A percentile compares a stretch with the other conserved stretches of the same genome.
These are phyloP conservation scores for Cryptococcus depauperatus DNA, from an alignment of 1,284 basidiomycete genomes.

Conservation along the genomic window DNA sequence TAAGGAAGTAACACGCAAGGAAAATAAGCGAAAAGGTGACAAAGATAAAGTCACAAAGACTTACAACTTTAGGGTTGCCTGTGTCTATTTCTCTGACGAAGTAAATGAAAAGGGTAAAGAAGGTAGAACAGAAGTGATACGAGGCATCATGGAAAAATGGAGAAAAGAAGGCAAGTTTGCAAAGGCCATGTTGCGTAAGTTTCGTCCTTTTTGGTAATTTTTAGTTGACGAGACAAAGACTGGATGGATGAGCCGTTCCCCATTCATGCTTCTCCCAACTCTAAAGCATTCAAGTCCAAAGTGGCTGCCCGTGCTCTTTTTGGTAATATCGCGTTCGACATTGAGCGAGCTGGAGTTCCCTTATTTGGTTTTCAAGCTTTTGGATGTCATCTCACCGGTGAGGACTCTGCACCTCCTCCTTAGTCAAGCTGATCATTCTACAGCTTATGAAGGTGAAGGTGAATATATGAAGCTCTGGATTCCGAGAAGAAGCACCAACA, in stretches of 20 bases:
- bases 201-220: not conserved
- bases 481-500: conserved; percentile 62
- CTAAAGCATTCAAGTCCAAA: conserved; percentile 40
- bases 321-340: conserved; percentile 65
- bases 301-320: conserved; percentile 10
- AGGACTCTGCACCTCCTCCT: not conserved
- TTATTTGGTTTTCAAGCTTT: conserved; percentile 83
- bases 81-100: conserved; percentile 6
- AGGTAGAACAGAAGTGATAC: conserved; percentile 17
- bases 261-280: conserved; percentile 59
- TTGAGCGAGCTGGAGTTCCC: conserved; percentile 62
- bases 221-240: conserved; percentile 44
- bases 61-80: conserved; percentile 31
- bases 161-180: conserved; percentile 32
- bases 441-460: conserved; percentile 29
- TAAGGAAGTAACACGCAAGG: conserved; percentile 6
- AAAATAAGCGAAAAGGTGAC: conserved; percentile 33
- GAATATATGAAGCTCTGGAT: conserved; percentile 64
- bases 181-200: conserved; percentile 37
- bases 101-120: conserved; percentile 5
- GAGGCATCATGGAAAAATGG: conserved; percentile 32
- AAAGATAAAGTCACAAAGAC: conserved; percentile 31
- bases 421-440: not conserved
- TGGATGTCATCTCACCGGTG: conserved; percentile 38
- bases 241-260: conserved; percentile 78